Conservation (phyloP, 2,329 filamentous ascomycete species). For the Scedosporium aurantiacum region DNA sequence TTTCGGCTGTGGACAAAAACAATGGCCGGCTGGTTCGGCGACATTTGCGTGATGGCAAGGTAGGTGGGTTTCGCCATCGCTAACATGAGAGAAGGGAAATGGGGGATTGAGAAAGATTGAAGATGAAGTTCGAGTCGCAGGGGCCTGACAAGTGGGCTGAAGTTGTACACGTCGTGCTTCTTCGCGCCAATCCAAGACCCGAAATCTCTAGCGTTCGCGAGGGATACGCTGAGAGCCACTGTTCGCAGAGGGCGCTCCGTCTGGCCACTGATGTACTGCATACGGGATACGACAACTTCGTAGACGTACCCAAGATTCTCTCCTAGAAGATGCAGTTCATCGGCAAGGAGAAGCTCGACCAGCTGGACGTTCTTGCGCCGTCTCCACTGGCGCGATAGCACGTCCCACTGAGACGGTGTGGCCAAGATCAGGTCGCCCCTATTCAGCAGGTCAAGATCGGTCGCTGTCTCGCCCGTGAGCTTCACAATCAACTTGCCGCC, state of each 20-base stretch:
- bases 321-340: constrained; percentile 88
- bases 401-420: constrained; percentile 92
- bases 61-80: constrained; percentile 96
- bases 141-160: constrained; percentile 82
- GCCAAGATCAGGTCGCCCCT: constrained; percentile 82
- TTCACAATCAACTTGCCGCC: constrained; percentile 88
- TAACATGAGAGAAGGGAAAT: constrained; percentile 96
- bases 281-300: constrained; percentile 92
- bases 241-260: constrained; percentile 78
- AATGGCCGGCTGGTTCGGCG: constrained; percentile 78
- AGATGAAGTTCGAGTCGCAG: constrained; percentile 88
- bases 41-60: constrained; percentile 76
- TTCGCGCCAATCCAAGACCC: constrained; percentile 97
- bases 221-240: constrained; percentile 78
- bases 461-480: constrained; percentile 83
- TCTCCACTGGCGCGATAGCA: constrained; percentile 91
- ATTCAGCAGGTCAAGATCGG: constrained; percentile 81
- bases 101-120: constrained; percentile 89
- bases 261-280: constrained; percentile 90
- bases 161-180: constrained; percentile 98
- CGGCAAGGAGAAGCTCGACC: constrained; percentile 83
- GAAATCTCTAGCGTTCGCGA: constrained; percentile 86
- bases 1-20: constrained; percentile 90
- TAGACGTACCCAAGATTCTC: constrained; percentile 81
- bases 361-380: constrained; percentile 89